Conservation (phyloP, 2,329 filamentous ascomycete genomes). For the Alternaria arborescens region DNA sequence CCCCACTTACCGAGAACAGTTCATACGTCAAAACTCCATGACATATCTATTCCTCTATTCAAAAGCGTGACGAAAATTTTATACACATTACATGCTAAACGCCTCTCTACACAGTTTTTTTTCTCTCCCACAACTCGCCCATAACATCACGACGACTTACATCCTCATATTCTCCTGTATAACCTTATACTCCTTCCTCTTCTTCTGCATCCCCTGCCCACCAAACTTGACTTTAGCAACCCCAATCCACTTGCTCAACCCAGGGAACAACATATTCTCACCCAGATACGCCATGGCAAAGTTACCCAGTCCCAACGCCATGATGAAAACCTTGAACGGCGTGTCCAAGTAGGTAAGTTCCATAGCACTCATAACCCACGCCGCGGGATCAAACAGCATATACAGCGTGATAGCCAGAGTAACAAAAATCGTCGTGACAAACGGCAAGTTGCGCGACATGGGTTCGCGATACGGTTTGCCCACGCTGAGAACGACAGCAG, state of each 20-base stretch:
- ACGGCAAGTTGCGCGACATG: slow-evolving; percentile 83
- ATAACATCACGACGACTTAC: slow-evolving; percentile 4
- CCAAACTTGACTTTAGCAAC: slow-evolving; percentile 64
- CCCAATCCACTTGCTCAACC: slow-evolving; percentile 73
- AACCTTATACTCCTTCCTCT: slow-evolving; percentile 87
- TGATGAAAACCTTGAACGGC: slow-evolving; percentile 76
- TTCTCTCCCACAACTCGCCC: too few relatives aligned
- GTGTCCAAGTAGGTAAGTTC: slow-evolving; percentile 80
- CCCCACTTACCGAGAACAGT: too few relatives aligned
- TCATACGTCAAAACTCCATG: too few relatives aligned
- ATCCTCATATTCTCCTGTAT: slow-evolving; percentile 58
- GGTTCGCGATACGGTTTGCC: slow-evolving; percentile 87
- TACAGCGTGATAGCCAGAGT: slow-evolving; percentile 75
- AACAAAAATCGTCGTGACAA: slow-evolving; percentile 77
- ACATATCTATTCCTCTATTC: too few relatives aligned
- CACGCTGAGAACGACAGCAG: slow-evolving; percentile 88
- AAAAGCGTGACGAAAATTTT: too few relatives aligned
- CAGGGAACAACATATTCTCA: slow-evolving; percentile 75
- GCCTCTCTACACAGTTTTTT: too few relatives aligned
- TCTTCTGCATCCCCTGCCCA: slow-evolving; percentile 69
- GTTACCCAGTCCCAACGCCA: slow-evolving; percentile 74
- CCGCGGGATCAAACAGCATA: slow-evolving; percentile 79
- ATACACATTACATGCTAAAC: too few relatives aligned
- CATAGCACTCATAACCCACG: slow-evolving; percentile 78
- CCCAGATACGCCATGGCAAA: slow-evolving; percentile 74